Conservation (phyloP, 129 eudicot species). For the Pseudognaphalium luteoalbum region DNA sequence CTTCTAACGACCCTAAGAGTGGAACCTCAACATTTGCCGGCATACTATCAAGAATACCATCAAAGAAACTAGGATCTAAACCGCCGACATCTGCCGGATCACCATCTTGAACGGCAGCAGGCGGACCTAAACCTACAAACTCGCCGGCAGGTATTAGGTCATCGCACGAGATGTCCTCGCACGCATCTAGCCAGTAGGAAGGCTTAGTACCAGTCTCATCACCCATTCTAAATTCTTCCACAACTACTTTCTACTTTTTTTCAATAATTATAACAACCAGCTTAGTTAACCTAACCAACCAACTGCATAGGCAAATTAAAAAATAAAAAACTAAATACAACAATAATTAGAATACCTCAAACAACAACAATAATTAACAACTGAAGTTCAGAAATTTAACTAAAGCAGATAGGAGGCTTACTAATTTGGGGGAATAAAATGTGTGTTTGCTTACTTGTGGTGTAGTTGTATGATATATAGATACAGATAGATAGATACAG, state of each 20-base stretch:
- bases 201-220: constrained; percentile 35
- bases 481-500: neutral
- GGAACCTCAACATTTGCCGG: constrained; percentile 38
- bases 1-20: neutral
- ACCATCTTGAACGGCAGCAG: neutral
- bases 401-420: neutral
- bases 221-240: constrained; percentile 38
- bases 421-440: constrained; percentile 9
- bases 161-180: constrained; percentile 80
- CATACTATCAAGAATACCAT: constrained; percentile 59
- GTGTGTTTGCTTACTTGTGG: constrained; percentile 21
- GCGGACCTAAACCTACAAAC: constrained; percentile 33
- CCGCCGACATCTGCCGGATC: constrained; percentile 15
- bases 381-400: neutral
- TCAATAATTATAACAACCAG: neutral
- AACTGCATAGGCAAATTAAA: neutral
- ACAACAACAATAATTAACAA: neutral
- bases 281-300: neutral
- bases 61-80: constrained; percentile 68
- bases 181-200: constrained; percentile 92
- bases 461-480: neutral
- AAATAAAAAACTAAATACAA: neutral
- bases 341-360: neutral
- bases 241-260: constrained; percentile 5
- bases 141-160: constrained; percentile 37